Evolutionary conservation across 2,329 filamentous ascomycete genomes (phyloP), one percentile per base, ranked within the genome.

Genomic region (Sclerotinia nivalis): DNA sequence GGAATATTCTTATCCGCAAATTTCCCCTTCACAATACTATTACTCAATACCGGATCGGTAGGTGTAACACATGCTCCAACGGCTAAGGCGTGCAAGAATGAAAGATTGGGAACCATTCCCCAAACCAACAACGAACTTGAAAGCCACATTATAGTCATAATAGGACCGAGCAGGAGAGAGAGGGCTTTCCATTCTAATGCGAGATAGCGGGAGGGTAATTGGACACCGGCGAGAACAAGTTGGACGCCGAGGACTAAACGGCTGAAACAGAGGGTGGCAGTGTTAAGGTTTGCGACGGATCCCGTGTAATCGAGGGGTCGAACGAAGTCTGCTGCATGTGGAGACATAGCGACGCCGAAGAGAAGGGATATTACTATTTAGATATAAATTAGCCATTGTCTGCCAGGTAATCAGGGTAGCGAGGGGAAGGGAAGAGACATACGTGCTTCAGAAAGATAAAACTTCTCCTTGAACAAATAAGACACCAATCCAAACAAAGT

Each of bases 1-100:
- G 94, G 93, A 25, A 97, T 90, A 78, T 97, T 96, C 76, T 93
- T 91, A 76, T 97, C 93, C 0, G 94, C 94, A 77, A 97, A 97
- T 75, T 92, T 94, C 45, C 93, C 93, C 82, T 97, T 97, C 59
- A 97, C 93, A 70, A 97, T 97, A 3, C 91, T 91, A 73, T 96
- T 95, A 22, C 91, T 95, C 50, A 97, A 80, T 1, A 97, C 89
- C 0, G 94, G 94, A 76, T 97, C 94, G 0, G 94, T 97, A 0
- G 93, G 94, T 2, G 94, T 96, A n/a, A 97, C 89, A 76, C 93
- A 97, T 0, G 93, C 91, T 1, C 89, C 93, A 15, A 97, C 84
- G 22, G 89, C 91, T 15, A 97, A 84, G 0, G 94, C 91, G 74
- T 96, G 91, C 2, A 97, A 83, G 73, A 96, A 92, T 43, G 83